phyloP scores from a whole-genome alignment of 2,329 filamentous ascomycete genomes.

The Colletotrichum zoysiae region DNA sequence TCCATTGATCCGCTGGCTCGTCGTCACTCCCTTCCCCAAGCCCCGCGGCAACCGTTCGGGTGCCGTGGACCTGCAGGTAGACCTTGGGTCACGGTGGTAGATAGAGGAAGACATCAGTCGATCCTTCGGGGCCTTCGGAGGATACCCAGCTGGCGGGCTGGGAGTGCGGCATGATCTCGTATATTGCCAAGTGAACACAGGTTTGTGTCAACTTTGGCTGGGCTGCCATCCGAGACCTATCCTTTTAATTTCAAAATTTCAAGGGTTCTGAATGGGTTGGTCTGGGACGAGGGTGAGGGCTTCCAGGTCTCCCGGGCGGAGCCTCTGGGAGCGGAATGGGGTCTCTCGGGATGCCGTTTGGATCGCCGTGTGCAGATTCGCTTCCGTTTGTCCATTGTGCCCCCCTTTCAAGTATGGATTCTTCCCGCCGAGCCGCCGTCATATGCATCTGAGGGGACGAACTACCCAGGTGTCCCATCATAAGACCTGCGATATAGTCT shows the following conservation, averaged over 20 bases:
- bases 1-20: background rate
- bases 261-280: too few species aligned
- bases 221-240: background rate
- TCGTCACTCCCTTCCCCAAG: background rate
- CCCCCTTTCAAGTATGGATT: background rate
- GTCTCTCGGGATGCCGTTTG: background rate
- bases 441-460: background rate
- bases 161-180: background rate
- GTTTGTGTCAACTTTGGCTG: background rate
- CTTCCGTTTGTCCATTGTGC: background rate
- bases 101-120: background rate
- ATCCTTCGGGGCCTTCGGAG: too few species aligned
- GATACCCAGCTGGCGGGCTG: too few species aligned
- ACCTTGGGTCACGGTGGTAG: background rate
- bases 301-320: background rate
- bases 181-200: background rate
- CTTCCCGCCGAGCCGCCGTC: constrained; percentile 2
- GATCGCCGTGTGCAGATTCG: background rate
- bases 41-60: background rate
- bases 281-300: background rate
- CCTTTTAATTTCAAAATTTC: too few species aligned
- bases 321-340: background rate
- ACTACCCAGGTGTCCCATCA: background rate
- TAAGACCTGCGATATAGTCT: background rate
- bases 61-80: background rate